Evolutionary conservation across 2,329 filamentous ascomycete genomes (phyloP).

Genomic region (Fulvia fulva): DNA sequence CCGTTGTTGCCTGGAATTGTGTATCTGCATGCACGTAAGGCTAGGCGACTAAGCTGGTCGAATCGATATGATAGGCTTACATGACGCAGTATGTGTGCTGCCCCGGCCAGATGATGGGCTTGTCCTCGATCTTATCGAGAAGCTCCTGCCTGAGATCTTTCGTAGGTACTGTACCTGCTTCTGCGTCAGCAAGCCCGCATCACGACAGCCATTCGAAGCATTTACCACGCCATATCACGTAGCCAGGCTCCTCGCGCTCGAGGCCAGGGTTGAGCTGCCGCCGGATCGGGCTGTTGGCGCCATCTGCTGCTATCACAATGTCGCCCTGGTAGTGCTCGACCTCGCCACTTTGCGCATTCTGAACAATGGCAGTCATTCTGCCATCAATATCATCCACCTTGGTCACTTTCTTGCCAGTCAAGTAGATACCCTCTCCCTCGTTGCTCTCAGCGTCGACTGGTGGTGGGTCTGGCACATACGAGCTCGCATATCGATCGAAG

Average conservation of each 20-base stretch:
- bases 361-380: slow-evolving; percentile 5
- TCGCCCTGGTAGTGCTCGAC: slow-evolving; percentile 11
- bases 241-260: slow-evolving; percentile 19
- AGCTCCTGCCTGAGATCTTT: slow-evolving; percentile 8
- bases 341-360: slow-evolving; percentile 7
- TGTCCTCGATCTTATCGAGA: slow-evolving; percentile 9
- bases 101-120: slow-evolving; percentile 11
- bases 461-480: slow-evolving; percentile 13
- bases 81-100: slow-evolving; percentile 19
- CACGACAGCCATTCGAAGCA: neutral
- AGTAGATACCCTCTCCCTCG: slow-evolving; percentile 6
- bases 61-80: neutral
- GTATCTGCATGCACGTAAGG: slow-evolving; percentile 14
- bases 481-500: slow-evolving; percentile 18
- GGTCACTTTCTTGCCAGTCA: slow-evolving; percentile 13
- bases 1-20: slow-evolving; percentile 30
- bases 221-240: slow-evolving; percentile 22
- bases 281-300: slow-evolving; percentile 20
- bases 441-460: slow-evolving; percentile 2
- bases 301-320: slow-evolving; percentile 24
- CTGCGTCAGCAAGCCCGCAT: neutral
- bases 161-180: slow-evolving; percentile 9
- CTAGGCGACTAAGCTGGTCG: neutral
- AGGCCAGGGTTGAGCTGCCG: slow-evolving; percentile 15
- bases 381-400: slow-evolving; percentile 6